Evolutionary conservation across 352 stramenopile species (phyloP).

Genomic region (Phytophthora constricta): DNA sequence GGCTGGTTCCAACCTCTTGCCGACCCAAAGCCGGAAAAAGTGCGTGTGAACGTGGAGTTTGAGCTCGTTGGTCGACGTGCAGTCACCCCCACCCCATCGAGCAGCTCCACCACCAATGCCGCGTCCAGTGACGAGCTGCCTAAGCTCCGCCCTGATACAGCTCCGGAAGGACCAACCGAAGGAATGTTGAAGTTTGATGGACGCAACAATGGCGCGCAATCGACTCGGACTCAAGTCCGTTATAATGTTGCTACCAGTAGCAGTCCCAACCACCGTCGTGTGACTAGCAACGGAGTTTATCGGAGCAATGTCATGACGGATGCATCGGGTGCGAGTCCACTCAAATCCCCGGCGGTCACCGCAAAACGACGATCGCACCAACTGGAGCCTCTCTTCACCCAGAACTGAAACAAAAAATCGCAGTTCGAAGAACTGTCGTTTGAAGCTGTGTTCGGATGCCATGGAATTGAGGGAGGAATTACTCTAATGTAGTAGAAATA

Average conservation of each 20-base stretch:
- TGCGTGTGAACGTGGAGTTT: slow-evolving; percentile 63
- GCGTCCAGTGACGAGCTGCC: slow-evolving; percentile 51
- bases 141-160: slow-evolving; percentile 51
- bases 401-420: too few relatives aligned
- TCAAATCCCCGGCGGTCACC: slow-evolving; percentile 44
- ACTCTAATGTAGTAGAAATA: too few relatives aligned
- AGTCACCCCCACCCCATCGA: slow-evolving; percentile 24
- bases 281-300: slow-evolving; percentile 34
- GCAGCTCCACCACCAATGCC: slow-evolving; percentile 11
- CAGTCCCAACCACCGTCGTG: slow-evolving; percentile 14
- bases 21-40: slow-evolving; percentile 61
- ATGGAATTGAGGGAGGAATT: too few relatives aligned
- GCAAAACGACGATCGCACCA: slow-evolving; percentile 60
- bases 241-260: slow-evolving; percentile 25
- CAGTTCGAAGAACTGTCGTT: too few relatives aligned
- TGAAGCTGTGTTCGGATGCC: too few relatives aligned
- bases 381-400: slow-evolving; percentile 49
- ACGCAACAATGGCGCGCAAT: slow-evolving; percentile 20
- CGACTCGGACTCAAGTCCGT: slow-evolving; percentile 48
- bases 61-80: slow-evolving; percentile 51
- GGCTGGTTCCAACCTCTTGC: slow-evolving; percentile 57
- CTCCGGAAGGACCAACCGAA: slow-evolving; percentile 38
- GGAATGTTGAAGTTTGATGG: slow-evolving; percentile 8
- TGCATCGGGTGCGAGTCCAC: slow-evolving; percentile 23
- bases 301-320: slow-evolving; percentile 21